Base-by-base conservation (phyloP, 495 filamentous ascomycete genomes). In the Aspergillus egyptiacus region DNA sequence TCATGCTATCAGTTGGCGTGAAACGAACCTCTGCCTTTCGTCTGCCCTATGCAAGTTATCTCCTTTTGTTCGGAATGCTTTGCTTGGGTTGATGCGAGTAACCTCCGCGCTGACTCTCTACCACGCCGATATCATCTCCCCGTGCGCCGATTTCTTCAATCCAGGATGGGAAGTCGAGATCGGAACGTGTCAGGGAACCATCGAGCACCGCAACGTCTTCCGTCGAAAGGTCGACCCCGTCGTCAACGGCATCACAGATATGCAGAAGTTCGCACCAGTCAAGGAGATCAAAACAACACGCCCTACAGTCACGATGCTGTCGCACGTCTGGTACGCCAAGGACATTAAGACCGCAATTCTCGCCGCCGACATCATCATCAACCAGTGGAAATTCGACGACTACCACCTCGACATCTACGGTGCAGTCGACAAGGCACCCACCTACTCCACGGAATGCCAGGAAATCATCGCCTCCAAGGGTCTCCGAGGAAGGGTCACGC, bases 111-210 rank as follows among this genome's bases (percentile, higher is more conserved):
- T 85, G 3, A 72, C 79, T n/a, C 56, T 82, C 18, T 75, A 82
- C 48, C 79, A 85, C 51, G 81, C 81, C 0, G 81, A 85, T 60
- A 78, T 81, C 35, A 72, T 84, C 14, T 67, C 81, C 10, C 81
- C 81, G 5, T 85, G 81, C 65, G 78, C 79, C 1, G 75, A 81
- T 47, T 80, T 81, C 65, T 85, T 83, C 64, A 85, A 85, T 47
- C 81, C 81, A 3, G 78, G 76, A 22, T 85, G 81, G 81, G 81
- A 85, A 56, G 68, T 78, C 3, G 81, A 84, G 56, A 80, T 83
- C 20, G 81, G 81, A 33, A 82, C 76, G 17, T 73, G 74, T 46
- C 69, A 80, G 55, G 79, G 79, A 40, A 64, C 65, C 1, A 66
- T 83, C 34, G 72, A 76, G 35, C 81, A 84, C 57, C 76, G 78